Base-by-base conservation (phyloP, 768 basidiomycete species). In the Lactarius pseudohatsudake region DNA sequence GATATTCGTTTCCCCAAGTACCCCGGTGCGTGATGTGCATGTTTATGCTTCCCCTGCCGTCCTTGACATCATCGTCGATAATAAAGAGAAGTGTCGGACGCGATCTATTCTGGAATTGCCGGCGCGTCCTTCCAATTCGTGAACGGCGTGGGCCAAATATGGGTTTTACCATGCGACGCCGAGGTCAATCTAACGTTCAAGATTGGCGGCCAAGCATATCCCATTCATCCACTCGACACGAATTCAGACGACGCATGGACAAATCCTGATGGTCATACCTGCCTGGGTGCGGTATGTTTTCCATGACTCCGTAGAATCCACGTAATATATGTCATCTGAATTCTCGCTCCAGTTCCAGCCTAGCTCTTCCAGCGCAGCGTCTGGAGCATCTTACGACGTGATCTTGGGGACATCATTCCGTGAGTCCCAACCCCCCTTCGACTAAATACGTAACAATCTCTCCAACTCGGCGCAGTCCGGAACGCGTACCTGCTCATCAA, bases 391-490 rank as follows among this genome's bases (percentile, higher is more conserved):
- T 34, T 78, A 70, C 62, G 78, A 79, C 66, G 70, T 75, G 65
- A 75, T 78, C 64, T 70, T 79, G 18, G 78, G 78, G 47, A 76
- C 76, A 73, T 72, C 74, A 15, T 79, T 79, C 74, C 70, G 78
- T 79, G 61, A 57, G 78, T 13, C 26, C 47, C 13, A 15, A 50
- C 4, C 47, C 36, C 32, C 47, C 43, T 16, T 43, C 47, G 10
- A 32, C 47, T 45, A 36, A 26, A 22, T 13, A 45, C 57, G 20
- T 43, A 16, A 40, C 11, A 8, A 13, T 22, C 55, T 54, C 13
- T 26, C 28, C 36, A 38, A 38, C 1, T 22, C 13, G 2, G 11
- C 30, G 20, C 62, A 79, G 78, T 79, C 57, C 75, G 78, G 10
- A 79, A 79, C 67, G 75, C 73, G 45, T 79, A 79, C 69, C 69